phyloP scores from a whole-genome alignment of 495 filamentous ascomycete genomes.

The Letharia columbiana region DNA sequence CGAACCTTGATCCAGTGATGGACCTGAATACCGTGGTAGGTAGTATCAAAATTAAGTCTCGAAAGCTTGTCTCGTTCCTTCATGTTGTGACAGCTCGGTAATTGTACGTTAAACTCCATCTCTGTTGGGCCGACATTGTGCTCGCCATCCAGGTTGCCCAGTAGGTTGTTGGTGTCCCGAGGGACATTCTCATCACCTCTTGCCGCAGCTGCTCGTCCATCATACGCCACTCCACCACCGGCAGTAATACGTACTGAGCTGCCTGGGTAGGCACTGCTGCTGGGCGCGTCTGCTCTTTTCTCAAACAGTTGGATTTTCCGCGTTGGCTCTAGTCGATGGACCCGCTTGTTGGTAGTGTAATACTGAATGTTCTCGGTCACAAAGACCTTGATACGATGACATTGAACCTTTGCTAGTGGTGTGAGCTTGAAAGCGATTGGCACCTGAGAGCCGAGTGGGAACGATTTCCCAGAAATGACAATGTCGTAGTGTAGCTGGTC shows the following conservation, averaged over 20 bases:
- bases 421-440: constrained; percentile 98
- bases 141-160: constrained; percentile 68
- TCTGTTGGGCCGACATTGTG: constrained; percentile 76
- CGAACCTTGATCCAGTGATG: constrained; percentile 98
- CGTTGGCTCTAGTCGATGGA: constrained; percentile 75
- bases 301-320: constrained; percentile 85
- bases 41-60: constrained; percentile 84
- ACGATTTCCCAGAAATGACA: constrained; percentile 97
- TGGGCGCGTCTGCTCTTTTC: constrained; percentile 74
- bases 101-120: constrained; percentile 92
- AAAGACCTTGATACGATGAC: constrained; percentile 91
- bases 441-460: constrained; percentile 83
- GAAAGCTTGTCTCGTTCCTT: constrained; percentile 61
- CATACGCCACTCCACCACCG: constrained; percentile 71
- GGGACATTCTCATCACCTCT: constrained; percentile 50
- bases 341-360: constrained; percentile 77
- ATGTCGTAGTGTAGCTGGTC: constrained; percentile 98
- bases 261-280: constrained; percentile 66
- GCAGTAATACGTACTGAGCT: constrained; percentile 72
- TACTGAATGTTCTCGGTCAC: constrained; percentile 94
- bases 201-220: constrained; percentile 50
- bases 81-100: constrained; percentile 88
- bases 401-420: constrained; percentile 90
- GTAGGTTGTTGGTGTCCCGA: constrained; percentile 54
- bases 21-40: constrained; percentile 92